Percentiles rank a stretch among this genome's conserved stretches.
phyloP scores from a whole-genome alignment of 106 monocot genomes.

The Chionographis japonica region DNA sequence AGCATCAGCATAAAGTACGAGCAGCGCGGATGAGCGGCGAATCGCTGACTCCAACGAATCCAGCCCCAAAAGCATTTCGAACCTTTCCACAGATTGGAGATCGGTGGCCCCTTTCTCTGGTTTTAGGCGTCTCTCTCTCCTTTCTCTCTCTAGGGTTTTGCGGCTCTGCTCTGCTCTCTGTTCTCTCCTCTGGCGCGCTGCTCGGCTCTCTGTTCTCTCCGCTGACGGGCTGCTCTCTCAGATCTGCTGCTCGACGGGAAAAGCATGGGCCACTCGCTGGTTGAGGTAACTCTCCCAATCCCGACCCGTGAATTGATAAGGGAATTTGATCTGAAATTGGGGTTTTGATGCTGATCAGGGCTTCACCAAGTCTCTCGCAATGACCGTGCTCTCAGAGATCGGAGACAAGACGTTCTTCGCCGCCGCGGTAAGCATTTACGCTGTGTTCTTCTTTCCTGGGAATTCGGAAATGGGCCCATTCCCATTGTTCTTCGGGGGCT shows the following conservation, averaged over 20 bases:
- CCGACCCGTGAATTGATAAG: neutral
- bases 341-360: constrained; percentile 35
- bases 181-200: too few relatives aligned
- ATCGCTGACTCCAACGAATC: too few relatives aligned
- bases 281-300: constrained; percentile 21
- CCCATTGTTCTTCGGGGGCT: neutral
- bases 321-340: neutral
- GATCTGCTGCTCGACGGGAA: too few relatives aligned
- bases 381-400: constrained; percentile 95
- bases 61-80: too few relatives aligned
- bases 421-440: constrained; percentile 54
- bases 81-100: too few relatives aligned
- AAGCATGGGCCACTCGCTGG: constrained; percentile 30
- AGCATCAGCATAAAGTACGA: too few relatives aligned
- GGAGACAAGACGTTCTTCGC: constrained; percentile 99
- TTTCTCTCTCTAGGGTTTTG: too few relatives aligned
- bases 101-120: too few relatives aligned
- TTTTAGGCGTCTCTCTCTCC: too few relatives aligned
- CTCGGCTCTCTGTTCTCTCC: neutral
- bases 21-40: too few relatives aligned
- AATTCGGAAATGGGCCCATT: neutral
- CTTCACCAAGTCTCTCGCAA: constrained; percentile 92
- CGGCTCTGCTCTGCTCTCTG: too few relatives aligned
- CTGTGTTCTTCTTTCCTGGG: neutral
- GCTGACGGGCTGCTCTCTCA: neutral